A percentile compares a stretch with the other conserved stretches of the same genome.
Conservation (phyloP, 2,329 filamentous ascomycete species). For the Colletotrichum lini region DNA sequence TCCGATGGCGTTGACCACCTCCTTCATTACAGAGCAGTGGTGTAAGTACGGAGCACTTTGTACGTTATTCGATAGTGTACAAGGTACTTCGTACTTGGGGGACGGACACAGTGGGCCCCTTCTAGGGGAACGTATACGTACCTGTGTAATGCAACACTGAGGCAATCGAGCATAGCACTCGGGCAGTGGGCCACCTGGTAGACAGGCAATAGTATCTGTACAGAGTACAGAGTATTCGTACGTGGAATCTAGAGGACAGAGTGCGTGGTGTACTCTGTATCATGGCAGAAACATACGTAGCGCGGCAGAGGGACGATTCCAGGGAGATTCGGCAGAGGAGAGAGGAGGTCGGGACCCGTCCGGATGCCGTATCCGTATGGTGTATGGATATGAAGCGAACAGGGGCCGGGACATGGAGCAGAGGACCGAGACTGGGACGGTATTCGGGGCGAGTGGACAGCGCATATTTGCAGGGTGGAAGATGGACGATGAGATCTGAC, state of each 20-base stretch:
- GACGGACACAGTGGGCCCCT: slow-evolving; percentile 25
- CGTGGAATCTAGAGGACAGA: slow-evolving; percentile 4
- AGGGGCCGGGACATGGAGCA: slow-evolving; percentile 9
- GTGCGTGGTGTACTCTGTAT: slow-evolving; percentile 12
- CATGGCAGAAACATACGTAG: slow-evolving; percentile 1
- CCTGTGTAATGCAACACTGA: too few species aligned
- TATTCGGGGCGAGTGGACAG: neutral
- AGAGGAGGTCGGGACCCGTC: neutral
- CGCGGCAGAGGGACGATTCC: slow-evolving; percentile 30
- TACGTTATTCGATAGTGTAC: too few species aligned
- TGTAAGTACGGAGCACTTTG: too few species aligned
- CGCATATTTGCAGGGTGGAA: slow-evolving; percentile 1
- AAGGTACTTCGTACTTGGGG: neutral
- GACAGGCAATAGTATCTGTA: too few species aligned
- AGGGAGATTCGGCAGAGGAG: slow-evolving; percentile 16
- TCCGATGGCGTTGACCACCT: slow-evolving; percentile 19
- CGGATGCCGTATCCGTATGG: too few species aligned
- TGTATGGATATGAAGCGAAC: neutral
- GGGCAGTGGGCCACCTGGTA: too few species aligned
- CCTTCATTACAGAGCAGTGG: slow-evolving; percentile 5
- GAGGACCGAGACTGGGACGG: slow-evolving; percentile 6
- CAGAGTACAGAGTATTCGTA: too few species aligned
- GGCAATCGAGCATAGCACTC: too few species aligned
- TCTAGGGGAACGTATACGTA: neutral
- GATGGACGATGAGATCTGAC: slow-evolving; percentile 40